Base-by-base conservation (phyloP, 2,329 filamentous ascomycete species). In the Exophiala calicioides region DNA sequence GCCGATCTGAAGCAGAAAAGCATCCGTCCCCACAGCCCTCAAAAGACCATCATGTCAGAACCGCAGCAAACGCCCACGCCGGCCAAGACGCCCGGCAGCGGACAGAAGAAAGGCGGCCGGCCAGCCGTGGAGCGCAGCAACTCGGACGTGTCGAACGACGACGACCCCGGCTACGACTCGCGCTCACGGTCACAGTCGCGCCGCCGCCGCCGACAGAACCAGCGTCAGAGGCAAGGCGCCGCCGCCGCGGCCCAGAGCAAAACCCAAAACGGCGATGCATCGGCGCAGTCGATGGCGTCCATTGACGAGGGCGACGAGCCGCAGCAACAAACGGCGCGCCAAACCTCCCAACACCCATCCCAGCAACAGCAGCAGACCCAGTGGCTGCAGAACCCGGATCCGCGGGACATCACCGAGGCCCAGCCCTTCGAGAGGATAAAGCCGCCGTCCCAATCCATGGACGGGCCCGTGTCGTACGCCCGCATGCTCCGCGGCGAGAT, bases 371-470 rank as follows among this genome's bases (percentile, higher is more conserved):
- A 42, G 38, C 37, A 37, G 10, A 47, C 39, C 23, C 49, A 58
- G 20, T 54, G 51, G 52, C 44, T 58, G 26, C 48, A 54, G 34
- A 56, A 59, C 50, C 41, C 52, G 20, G 36, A 50, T 35, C 41
- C 56, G n/a, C 36, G 40, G 75, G 61, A 75, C 73, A 55, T 74
- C 71, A 77, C 73, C 31, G 64, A 68, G 49, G 74, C 75, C 69
- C 68, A 72, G 47, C 71, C 73, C 21, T 79, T 79, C 52, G 75
- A 79, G 60, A 73, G 72, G 34, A 79, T 80, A 53, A 76, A 76
- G 5, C 75, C 75, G 8, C 75, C 78, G 53, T 72, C 68, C 58
- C 77, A 77, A 34, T 74, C 70, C 41, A 80, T 79, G 77, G 71
- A 76, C 51, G 77, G 76, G 1, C 76, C 77, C 4, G 77, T 80